A percentile compares a stretch with the other conserved stretches of the same genome.
Evolutionary conservation across 805 yeast genomes (phyloP).

Genomic region (Vanderwaltozyma yarrowii): DNA sequence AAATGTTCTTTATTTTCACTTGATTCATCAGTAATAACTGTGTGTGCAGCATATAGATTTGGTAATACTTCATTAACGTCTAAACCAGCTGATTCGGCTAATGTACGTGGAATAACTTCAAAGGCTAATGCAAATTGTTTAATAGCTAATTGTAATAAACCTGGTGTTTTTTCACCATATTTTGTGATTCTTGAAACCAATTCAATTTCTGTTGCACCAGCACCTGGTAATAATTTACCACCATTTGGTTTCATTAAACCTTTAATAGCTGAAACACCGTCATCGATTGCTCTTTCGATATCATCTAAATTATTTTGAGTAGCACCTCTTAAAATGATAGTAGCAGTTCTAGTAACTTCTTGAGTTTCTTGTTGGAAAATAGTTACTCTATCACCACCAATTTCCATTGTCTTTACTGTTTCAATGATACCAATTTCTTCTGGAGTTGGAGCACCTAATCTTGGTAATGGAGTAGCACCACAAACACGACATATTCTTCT

Average conservation of each 20-base stretch:
- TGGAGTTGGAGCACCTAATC: slow-evolving; percentile 90
- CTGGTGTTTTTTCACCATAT: slow-evolving; percentile 91
- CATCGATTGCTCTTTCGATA: slow-evolving; percentile 94
- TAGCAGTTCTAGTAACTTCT: slow-evolving; percentile 68
- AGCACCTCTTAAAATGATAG: slow-evolving; percentile 92
- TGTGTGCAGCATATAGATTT: slow-evolving; percentile 79
- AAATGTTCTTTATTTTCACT: slow-evolving; percentile 22
- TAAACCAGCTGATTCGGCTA: slow-evolving; percentile 91
- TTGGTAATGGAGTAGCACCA: slow-evolving; percentile 92
- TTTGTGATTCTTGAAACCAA: slow-evolving; percentile 67
- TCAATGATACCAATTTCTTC: slow-evolving; percentile 89
- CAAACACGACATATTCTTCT: slow-evolving; percentile 93
- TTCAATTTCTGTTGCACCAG: slow-evolving; percentile 91
- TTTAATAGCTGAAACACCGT: slow-evolving; percentile 87
- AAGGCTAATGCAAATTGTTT: slow-evolving; percentile 91
- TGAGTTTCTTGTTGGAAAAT: slow-evolving; percentile 68
- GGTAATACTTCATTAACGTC: slow-evolving; percentile 87
- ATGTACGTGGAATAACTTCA: slow-evolving; percentile 84
- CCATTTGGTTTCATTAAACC: slow-evolving; percentile 77
- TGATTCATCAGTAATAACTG: slow-evolving; percentile 25
- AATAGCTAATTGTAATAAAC: slow-evolving; percentile 84
- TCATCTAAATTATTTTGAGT: slow-evolving; percentile 90
- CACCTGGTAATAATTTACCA: slow-evolving; percentile 78
- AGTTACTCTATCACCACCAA: slow-evolving; percentile 96
- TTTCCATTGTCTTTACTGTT: slow-evolving; percentile 80